Evolutionary conservation across 139 green algal genomes (phyloP).

Genomic region (Haematococcus lacustris): DNA sequence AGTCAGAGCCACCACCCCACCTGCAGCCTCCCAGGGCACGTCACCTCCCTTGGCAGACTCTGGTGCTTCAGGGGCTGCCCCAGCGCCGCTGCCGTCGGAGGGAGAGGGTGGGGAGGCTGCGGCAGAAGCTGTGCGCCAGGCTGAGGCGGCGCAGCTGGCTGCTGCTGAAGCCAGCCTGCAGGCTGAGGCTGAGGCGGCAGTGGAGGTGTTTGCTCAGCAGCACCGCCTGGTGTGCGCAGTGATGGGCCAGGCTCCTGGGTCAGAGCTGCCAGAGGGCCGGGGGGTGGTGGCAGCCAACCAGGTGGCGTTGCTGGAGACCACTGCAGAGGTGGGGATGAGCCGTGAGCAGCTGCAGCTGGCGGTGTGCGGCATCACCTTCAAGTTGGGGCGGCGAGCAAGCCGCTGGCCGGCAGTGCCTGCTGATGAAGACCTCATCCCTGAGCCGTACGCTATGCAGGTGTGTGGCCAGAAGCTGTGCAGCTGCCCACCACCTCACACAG

Average conservation of each 20-base stretch:
- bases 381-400: constrained; percentile 27
- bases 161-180: neutral
- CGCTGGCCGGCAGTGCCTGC: constrained; percentile 23
- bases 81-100: neutral
- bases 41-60: no score
- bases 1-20: no score
- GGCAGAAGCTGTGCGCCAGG: neutral
- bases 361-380: constrained; percentile 43
- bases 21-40: no score
- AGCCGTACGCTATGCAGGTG: constrained; percentile 39
- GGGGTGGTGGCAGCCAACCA: neutral
- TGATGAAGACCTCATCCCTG: constrained; percentile 45
- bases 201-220: constrained; percentile 4
- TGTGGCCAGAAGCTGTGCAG: no score
- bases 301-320: neutral
- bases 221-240: neutral
- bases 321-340: neutral
- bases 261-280: constrained; percentile 7
- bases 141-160: neutral
- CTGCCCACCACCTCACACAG: no score
- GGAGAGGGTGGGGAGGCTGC: neutral
- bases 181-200: neutral
- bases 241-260: constrained; percentile 1
- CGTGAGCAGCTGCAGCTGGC: constrained; percentile 11
- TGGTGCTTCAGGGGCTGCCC: no score